Base-by-base conservation (phyloP, 2,329 filamentous ascomycete genomes). In the Allantophomopsis cytisporea region DNA sequence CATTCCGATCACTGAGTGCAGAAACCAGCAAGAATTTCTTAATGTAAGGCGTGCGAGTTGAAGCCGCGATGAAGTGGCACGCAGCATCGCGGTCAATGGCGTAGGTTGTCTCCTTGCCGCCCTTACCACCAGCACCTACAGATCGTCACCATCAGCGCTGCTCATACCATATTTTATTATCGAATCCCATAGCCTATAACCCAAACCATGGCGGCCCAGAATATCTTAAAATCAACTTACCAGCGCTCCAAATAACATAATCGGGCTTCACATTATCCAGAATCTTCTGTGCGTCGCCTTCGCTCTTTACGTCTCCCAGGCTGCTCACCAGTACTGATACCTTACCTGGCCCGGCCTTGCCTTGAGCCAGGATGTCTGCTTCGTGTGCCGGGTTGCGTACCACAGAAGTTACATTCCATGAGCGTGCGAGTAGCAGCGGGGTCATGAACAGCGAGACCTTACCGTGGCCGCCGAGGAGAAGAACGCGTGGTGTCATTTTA, bases 381-480 rank as follows among this genome's bases (percentile, higher is more conserved):
- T 71, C 68, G 48, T 91, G 84, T 1, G 76, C 74, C n/a, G 73
- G 63, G 46, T 76, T 73, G 51, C 85, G 81, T 56, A 93, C 80
- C 44, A 91, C 65, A 55, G 79, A 84, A 43, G 81, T 87, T 39
- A 93, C 80, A 47, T 73, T 74, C 80, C 83, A 89, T 28, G 73
- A 74, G 47, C 78, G 75, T 38, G 76, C 67, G 33, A 91, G 73
- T 7, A 93, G 75, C 43, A 88, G 69, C 2, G 81, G 82, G 7
- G 84, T 91, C 31, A 91, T 69, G 34, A 80, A 62, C 42, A 83
- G 74, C 47, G 83, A 73, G 43, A 91, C 61, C 56, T 87, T 85
- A 62, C 85, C 85, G 63, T 88, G 83, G 51, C 84, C 85, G 52
- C 84, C 84, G 45, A 91, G 73, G 47, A 91, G 61, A 44, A 88